Base-by-base conservation (phyloP, 2,329 filamentous ascomycete species). In the Cryphonectria nitschkei region DNA sequence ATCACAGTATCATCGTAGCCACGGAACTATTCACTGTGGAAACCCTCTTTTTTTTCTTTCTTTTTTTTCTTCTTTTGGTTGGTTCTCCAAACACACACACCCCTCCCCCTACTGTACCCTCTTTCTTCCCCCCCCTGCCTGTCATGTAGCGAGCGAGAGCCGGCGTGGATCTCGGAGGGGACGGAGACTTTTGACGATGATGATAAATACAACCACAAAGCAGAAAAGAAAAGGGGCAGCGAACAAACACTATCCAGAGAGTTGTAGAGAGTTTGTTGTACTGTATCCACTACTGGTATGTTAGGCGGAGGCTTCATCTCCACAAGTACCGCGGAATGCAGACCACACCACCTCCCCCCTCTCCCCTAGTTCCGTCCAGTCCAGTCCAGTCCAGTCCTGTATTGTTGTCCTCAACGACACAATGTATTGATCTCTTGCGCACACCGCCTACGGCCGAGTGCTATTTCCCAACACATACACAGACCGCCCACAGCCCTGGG, bases 241-340 rank as follows among this genome's bases (percentile, higher is more conserved):
- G 34, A 6, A 34, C 7, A 46, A 46, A 22, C 4, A 22, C 19
- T 22, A 6, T 46, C 43, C 43, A 19, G 19, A 46, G 1, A 46
- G 43, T 39, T 39, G 43, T 46, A 50, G 46, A 50, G 46, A n/a
- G 46, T 7, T 50, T 50, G 46, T n/a, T 50, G 46, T 50, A 50
- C 46, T 46, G 43, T 22, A 22, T 22, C 46, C 46, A 50, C 46
- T n/a, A 16, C 46, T 50, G 16, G 5, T 50, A 22, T 50, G 5
- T n/a, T 50, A 50, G 46, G 46, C 46, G 46, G 46, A 50, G 46
- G 46, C 46, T 50, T 50, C 46, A 50, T 50, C 46, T 50, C 46
- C 46, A 50, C 46, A 22, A 19, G 46, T 50, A 50, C 46, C 46
- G 46, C 46, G 46, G 19, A 50, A 50, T 50, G n/a, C 19, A n/a